Conservation (phyloP, 1,284 basidiomycete genomes). For the Phlebopus sp. region DNA sequence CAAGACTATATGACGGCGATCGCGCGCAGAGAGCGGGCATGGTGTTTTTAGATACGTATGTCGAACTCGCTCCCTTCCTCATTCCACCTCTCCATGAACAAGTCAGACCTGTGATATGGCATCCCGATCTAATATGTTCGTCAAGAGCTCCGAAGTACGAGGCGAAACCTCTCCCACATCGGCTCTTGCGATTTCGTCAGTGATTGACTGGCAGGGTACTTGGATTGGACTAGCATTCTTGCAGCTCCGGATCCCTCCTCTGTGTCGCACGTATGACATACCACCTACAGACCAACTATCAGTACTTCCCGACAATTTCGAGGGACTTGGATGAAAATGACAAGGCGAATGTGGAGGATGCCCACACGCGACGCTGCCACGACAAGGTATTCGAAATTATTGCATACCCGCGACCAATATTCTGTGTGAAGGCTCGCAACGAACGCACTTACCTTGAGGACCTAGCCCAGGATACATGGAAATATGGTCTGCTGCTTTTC, state of each 20-base stretch:
- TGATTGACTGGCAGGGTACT: conserved; percentile 20
- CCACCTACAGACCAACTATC: background rate
- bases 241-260: conserved; percentile 2
- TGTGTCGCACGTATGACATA: conserved; percentile 2
- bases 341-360: conserved; percentile 1
- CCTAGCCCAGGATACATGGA: conserved; percentile 7
- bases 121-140: background rate
- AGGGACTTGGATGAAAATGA: conserved; percentile 2
- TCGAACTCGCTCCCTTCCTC: conserved; percentile 1
- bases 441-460: conserved; percentile 7
- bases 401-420: conserved; percentile 1
- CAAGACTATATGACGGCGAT: conserved; percentile 5
- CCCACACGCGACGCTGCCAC: conserved; percentile 1
- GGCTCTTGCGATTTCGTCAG: conserved; percentile 6
- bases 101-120: conserved; percentile 6
- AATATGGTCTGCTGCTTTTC: conserved; percentile 8
- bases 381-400: conserved; percentile 1
- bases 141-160: background rate
- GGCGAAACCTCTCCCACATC: conserved; percentile 1
- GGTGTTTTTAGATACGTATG: too few species aligned
- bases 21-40: conserved; percentile 4
- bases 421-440: conserved; percentile 4
- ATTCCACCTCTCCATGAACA: conserved; percentile 3
- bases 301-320: conserved; percentile 2
- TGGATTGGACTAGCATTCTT: conserved; percentile 14